Conservation (phyloP, 352 stramenopile genomes). For the Halophytophthora batemanensis region DNA sequence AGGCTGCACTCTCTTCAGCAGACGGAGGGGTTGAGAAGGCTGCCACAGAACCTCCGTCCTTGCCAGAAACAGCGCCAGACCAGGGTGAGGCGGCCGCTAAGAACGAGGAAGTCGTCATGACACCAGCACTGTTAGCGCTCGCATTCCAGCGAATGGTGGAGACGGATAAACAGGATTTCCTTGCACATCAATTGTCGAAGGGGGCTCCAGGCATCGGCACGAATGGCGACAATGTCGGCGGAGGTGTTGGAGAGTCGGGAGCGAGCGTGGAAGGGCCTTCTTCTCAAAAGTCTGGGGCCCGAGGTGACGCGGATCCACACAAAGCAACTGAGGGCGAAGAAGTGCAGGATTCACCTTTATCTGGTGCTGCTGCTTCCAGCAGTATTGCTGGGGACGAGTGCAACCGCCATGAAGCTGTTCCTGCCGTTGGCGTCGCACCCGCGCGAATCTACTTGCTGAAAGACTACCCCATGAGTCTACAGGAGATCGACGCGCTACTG, state of each 20-base stretch:
- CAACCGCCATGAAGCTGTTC: not conserved
- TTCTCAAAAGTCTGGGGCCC: no score
- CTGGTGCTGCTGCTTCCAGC: no score
- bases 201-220: not conserved
- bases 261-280: no score
- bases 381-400: not conserved
- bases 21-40: not conserved
- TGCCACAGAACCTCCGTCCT: no score
- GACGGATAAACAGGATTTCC: slow-evolving; percentile 40
- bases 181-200: slow-evolving; percentile 5
- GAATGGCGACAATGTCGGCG: not conserved
- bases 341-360: not conserved
- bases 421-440: slow-evolving; percentile 3
- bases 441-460: slow-evolving; percentile 54
- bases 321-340: no score
- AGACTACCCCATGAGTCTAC: slow-evolving; percentile 53
- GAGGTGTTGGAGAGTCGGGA: no score
- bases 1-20: not conserved
- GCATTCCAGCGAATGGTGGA: slow-evolving; percentile 52
- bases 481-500: slow-evolving; percentile 47
- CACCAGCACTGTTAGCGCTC: slow-evolving; percentile 30
- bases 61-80: not conserved
- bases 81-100: not conserved
- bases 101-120: slow-evolving; percentile 11
- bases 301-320: no score